A percentile compares a stretch with the other conserved stretches of the same genome.
Conservation (phyloP, 75 land plant species). For the Pseudotsuga menziesii region DNA sequence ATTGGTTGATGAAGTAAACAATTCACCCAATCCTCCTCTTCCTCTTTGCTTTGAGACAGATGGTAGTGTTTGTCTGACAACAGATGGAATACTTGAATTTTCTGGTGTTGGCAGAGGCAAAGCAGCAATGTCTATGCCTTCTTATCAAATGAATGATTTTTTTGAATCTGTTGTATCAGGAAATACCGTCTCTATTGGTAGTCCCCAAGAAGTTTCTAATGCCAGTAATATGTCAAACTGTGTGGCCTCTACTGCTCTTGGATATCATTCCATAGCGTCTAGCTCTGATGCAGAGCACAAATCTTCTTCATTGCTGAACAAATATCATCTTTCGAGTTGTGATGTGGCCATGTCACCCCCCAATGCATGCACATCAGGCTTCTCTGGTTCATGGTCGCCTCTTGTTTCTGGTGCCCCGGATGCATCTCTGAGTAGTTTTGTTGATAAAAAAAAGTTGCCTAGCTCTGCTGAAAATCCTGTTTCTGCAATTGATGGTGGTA, state of each 20-base stretch:
- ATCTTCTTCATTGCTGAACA: not conserved
- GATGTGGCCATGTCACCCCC: not conserved
- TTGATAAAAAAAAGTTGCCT: not conserved
- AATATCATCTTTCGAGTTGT: not conserved
- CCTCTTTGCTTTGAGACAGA: not conserved
- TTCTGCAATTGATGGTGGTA: not conserved
- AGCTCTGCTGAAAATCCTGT: not conserved
- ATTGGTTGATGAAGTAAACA: not conserved
- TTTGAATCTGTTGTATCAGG: not conserved
- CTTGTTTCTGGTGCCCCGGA: not conserved
- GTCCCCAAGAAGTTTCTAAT: constrained; percentile 1
- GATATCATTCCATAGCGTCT: not conserved
- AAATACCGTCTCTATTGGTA: not conserved
- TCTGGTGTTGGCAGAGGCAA: not conserved
- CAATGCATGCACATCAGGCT: not conserved
- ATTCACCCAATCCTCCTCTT: not conserved
- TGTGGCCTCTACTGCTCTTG: not conserved
- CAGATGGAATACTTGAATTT: not conserved
- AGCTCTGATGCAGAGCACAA: not conserved
- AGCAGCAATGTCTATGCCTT: not conserved
- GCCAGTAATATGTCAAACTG: not conserved
- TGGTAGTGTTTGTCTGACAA: not conserved
- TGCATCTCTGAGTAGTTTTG: not conserved
- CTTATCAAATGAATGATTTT: constrained; percentile 4
- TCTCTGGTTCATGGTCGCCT: not conserved